Base-by-base conservation (phyloP, 2,329 filamentous ascomycete species). In the Fusarium denticulatum region DNA sequence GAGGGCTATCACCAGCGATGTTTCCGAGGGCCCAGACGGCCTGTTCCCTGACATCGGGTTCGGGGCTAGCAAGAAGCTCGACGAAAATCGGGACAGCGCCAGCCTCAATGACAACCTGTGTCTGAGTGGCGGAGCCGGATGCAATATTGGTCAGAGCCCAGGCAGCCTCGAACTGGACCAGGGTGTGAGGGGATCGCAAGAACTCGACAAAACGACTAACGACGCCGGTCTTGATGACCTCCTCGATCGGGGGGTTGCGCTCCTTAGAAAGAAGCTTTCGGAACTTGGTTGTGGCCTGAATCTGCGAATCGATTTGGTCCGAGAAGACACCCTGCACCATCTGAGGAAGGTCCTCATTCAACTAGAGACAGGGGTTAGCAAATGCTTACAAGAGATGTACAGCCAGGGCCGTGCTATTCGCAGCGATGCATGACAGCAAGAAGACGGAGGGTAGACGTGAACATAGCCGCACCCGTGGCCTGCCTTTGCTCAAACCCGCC, bases 141-240 rank as follows among this genome's bases (percentile, higher is more conserved):
- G 96, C 96, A 84, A 99, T 99, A 88, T 99, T 99, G 87, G 96
- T 99, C 81, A 99, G 88, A 73, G 96, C 96, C 96, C 96, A 99
- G 47, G 96, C 96, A 80, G 96, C 96, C 88, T 99, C 96, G 82
- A 99, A 99, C 85, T 99, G 96, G 64, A 99, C 96, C 55, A 99
- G 90, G 39, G 96, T 98, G 85, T 99, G 96, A 74, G 96, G 96
- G 63, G 96, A 99, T 82, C 94, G 94, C 70, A 99, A 92, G 85
- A 99, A 99, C 85, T 98, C 95, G 84, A 99, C 96, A 81, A 99
- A 99, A 81, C 96, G 93, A 87, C 91, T 93, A 76, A 99, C 96
- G 74, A 99, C 96, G 80, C 96, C 96, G 67, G 96, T 98, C 89
- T 98, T 97, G 85, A 99, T 99, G 78, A 99, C 96, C 82, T 97